phyloP scores from a whole-genome alignment of 306 rosid genomes.

The Rubus idaeus region DNA sequence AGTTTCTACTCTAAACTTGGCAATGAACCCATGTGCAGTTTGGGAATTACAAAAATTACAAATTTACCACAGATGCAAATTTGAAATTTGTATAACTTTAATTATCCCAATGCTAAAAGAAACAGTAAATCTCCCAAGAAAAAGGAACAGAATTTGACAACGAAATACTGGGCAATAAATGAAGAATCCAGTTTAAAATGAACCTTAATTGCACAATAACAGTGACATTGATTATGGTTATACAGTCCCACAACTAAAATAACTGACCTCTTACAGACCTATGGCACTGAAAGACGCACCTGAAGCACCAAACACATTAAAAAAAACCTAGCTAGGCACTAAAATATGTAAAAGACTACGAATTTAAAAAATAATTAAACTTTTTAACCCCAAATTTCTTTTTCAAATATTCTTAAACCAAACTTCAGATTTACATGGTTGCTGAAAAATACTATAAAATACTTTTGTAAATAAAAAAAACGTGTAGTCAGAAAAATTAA shows the following conservation, averaged over 20 bases:
- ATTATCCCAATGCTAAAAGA: neutral
- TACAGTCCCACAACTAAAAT: neutral
- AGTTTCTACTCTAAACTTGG: neutral
- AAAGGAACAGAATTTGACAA: neutral
- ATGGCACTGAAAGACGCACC: neutral
- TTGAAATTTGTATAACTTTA: neutral
- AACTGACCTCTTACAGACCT: too few species aligned
- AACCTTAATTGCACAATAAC: neutral
- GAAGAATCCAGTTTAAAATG: neutral
- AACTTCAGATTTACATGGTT: neutral
- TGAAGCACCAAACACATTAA: slow-evolving; percentile 7
- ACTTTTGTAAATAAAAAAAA: neutral
- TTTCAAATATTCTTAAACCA: too few species aligned
- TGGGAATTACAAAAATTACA: neutral
- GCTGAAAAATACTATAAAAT: neutral
- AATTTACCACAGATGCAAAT: neutral
- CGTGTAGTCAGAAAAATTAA: neutral
- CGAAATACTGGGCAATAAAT: neutral
- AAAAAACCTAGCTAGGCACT: neutral
- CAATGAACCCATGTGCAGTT: neutral
- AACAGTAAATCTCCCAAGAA: neutral
- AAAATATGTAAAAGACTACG: neutral
- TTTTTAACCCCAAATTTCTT: neutral
- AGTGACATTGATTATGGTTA: neutral
- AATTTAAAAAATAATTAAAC: neutral